Conservation (phyloP, 2,329 filamentous ascomycete genomes). For the Whalleya microplaca region DNA sequence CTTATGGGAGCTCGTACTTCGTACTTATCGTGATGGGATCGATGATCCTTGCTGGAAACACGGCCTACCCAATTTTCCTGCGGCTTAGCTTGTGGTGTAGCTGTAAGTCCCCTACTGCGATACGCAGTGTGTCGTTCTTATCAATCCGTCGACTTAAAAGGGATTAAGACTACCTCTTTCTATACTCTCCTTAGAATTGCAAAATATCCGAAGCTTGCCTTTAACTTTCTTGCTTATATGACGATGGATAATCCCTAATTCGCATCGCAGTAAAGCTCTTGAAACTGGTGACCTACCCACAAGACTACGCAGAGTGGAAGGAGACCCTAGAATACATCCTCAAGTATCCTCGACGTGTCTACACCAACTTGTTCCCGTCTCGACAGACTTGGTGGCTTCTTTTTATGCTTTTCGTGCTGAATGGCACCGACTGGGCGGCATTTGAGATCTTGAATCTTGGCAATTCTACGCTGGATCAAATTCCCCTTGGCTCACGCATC, state of each 20-base stretch:
- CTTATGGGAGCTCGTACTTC: slow-evolving; percentile 58
- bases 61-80: slow-evolving; percentile 66
- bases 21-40: slow-evolving; percentile 57
- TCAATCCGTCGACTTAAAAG: neutral
- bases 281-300: slow-evolving; percentile 41
- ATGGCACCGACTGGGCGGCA: slow-evolving; percentile 65
- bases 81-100: slow-evolving; percentile 61
- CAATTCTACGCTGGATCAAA: slow-evolving; percentile 56
- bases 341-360: slow-evolving; percentile 60
- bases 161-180: no score
- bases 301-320: slow-evolving; percentile 46
- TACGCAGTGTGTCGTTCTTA: neutral
- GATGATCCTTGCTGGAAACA: slow-evolving; percentile 67
- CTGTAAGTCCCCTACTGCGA: slow-evolving; percentile 19
- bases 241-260: neutral
- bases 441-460: slow-evolving; percentile 70
- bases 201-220: neutral
- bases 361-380: slow-evolving; percentile 66
- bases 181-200: no score
- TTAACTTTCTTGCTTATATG: neutral
- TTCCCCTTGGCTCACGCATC: slow-evolving; percentile 57
- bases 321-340: slow-evolving; percentile 58
- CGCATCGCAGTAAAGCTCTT: slow-evolving; percentile 41
- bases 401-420: slow-evolving; percentile 62
- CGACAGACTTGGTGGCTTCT: slow-evolving; percentile 69